Evolutionary conservation across 2,329 filamentous ascomycete genomes (phyloP).

Genomic region (Zymoseptoria pseudotritici): DNA sequence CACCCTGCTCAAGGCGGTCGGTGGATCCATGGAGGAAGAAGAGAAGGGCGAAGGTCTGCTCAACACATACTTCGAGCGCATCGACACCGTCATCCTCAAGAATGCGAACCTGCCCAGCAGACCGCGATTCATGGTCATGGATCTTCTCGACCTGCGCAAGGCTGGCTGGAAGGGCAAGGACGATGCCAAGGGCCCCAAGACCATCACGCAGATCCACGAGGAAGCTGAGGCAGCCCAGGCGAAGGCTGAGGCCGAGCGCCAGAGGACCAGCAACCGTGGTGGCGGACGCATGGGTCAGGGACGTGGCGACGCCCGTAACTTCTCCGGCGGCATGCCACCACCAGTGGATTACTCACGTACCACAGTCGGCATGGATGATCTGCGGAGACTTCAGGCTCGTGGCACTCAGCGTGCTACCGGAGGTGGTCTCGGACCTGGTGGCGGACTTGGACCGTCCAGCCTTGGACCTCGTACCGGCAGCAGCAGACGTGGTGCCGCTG

Average conservation of each 20-base stretch:
- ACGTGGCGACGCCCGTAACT: constrained; percentile 80
- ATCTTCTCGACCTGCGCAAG: constrained; percentile 76
- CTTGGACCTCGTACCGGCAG: constrained; percentile 84
- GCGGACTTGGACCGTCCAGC: constrained; percentile 49
- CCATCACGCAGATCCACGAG: constrained; percentile 81
- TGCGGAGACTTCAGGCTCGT: constrained; percentile 70
- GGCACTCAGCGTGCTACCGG: constrained; percentile 50
- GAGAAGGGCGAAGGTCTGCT: constrained; percentile 78
- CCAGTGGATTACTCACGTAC: constrained; percentile 66
- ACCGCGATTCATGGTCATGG: constrained; percentile 94
- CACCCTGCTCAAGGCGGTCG: constrained; percentile 87
- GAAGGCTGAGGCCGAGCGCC: constrained; percentile 56
- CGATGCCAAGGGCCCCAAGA: constrained; percentile 96
- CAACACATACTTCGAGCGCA: constrained; percentile 88
- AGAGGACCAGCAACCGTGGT: constrained; percentile 55
- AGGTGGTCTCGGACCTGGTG: constrained; percentile 67
- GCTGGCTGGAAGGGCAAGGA: constrained; percentile 80
- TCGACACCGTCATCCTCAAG: constrained; percentile 71
- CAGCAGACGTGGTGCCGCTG: constrained; percentile 51
- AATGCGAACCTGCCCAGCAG: constrained; percentile 71
- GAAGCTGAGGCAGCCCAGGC: constrained; percentile 74
- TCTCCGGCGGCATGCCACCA: constrained; percentile 59
- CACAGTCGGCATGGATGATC: constrained; percentile 83
- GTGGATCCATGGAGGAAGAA: constrained; percentile 71
- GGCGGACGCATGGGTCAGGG: constrained; percentile 64